Percentiles rank a stretch among this genome's conserved stretches.
Conservation (phyloP, 2,329 filamentous ascomycete genomes). For the Pseudopithomyces maydicus region DNA sequence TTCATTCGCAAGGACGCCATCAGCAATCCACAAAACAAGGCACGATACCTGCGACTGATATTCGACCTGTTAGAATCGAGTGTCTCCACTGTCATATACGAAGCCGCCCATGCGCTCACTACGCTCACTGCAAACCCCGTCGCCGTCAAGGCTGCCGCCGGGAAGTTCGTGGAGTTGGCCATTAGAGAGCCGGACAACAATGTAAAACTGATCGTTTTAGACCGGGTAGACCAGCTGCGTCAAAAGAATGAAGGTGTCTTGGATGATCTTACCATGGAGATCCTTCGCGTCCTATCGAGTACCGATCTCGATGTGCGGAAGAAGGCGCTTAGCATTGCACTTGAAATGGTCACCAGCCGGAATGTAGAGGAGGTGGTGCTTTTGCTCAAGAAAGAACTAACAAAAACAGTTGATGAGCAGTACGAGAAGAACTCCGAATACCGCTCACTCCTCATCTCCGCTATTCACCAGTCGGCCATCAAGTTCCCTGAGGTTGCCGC, state of each 20-base stretch:
- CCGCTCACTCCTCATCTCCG: constrained; percentile 90
- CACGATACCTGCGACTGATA: constrained; percentile 89
- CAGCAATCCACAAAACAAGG: constrained; percentile 93
- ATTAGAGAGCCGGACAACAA: constrained; percentile 99
- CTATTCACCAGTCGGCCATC: constrained; percentile 97
- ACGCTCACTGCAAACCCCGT: constrained; percentile 95
- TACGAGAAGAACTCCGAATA: constrained; percentile 75
- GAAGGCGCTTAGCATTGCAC: constrained; percentile 85
- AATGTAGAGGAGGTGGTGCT: constrained; percentile 98
- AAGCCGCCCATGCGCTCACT: constrained; percentile 93
- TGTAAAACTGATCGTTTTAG: constrained; percentile 96
- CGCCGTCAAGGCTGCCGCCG: constrained; percentile 93
- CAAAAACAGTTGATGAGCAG: constrained; percentile 97
- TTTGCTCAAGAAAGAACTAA: constrained; percentile 93
- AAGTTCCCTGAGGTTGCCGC: constrained; percentile 98
- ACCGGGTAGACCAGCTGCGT: constrained; percentile 86
- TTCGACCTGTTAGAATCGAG: constrained; percentile 94
- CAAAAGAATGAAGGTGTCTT: constrained; percentile 88
- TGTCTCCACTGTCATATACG: constrained; percentile 94
- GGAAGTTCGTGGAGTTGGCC: constrained; percentile 94
- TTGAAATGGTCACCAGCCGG: constrained; percentile 98
- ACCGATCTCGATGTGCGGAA: constrained; percentile 94
- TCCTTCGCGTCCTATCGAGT: constrained; percentile 90
- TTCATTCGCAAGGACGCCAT: constrained; percentile 98
- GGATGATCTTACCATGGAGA: constrained; percentile 96